A percentile compares a stretch with the other conserved stretches of the same genome.
phyloP scores from a whole-genome alignment of 2,329 filamentous ascomycete genomes.

The Trichoderma koningii region DNA sequence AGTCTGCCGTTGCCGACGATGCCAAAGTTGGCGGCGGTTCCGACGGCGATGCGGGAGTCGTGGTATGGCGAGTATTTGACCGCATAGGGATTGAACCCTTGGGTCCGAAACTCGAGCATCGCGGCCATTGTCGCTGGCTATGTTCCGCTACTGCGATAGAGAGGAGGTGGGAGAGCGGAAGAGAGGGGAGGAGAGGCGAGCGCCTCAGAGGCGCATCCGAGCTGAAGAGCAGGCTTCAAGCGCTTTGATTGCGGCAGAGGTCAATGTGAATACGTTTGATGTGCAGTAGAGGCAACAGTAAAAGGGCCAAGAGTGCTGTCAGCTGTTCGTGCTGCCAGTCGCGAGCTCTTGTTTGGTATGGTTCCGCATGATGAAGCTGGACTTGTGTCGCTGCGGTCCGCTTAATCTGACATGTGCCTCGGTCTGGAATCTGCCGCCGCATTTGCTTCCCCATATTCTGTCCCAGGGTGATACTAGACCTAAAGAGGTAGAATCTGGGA shows the following conservation, averaged over 20 bases:
- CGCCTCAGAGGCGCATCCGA: constrained; percentile 31
- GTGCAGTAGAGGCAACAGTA: not conserved
- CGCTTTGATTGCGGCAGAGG: not conserved
- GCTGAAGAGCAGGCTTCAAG: not conserved
- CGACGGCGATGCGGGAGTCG: constrained; percentile 89
- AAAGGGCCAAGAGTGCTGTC: not conserved
- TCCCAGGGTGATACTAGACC: not conserved
- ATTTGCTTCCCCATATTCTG: constrained; percentile 13
- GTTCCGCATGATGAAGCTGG: constrained; percentile 1
- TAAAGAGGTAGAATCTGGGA: not conserved
- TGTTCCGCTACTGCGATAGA: constrained; percentile 15
- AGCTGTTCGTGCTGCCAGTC: not conserved
- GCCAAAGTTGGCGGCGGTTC: constrained; percentile 90
- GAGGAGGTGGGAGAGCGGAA: not conserved
- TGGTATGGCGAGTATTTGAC: constrained; percentile 99
- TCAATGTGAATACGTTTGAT: not conserved
- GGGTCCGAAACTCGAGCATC: constrained; percentile 93
- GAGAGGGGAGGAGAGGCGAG: not conserved
- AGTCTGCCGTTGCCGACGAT: constrained; percentile 94
- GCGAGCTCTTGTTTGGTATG: constrained; percentile 9
- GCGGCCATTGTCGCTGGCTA: constrained; percentile 44
- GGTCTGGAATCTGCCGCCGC: constrained; percentile 30
- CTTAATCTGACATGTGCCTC: constrained; percentile 41
- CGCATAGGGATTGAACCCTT: constrained; percentile 93
- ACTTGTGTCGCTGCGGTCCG: not conserved